Evolutionary conservation across 2,329 filamentous ascomycete genomes (phyloP), one percentile per base, ranked within the genome.

Genomic region (Aspergillus sp.): DNA sequence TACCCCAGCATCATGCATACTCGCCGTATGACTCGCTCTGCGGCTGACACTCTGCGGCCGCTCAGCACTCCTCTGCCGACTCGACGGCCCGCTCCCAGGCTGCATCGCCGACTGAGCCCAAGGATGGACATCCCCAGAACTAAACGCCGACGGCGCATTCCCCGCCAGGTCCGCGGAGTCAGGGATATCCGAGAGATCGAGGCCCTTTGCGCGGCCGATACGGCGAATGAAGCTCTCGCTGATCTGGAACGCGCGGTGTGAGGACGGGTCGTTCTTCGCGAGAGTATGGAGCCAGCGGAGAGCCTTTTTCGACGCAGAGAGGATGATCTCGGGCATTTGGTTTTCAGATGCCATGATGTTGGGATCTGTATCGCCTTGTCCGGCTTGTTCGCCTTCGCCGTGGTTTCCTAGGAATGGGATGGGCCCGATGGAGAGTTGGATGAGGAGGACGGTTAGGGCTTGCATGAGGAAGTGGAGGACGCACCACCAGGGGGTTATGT

Each of bases 391-490:
- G 17, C 23, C 27, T 24, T 55, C 44, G 19, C 31, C 35, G 27
- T 31, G 27, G 27, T 3, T 9, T 11, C 8, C 8, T 31, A 31
- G 27, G 27, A 31, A 45, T 4, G 39, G 45, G 23, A 55, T 24
- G 14, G 33, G 37, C 5, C 53, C 53, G 6, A 55, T 23, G 11
- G 35, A 31, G 17, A 60, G 40, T n/a, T 62, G 52, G 14, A 75
- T 70, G 41, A 78, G 66, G 19, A 79, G 62, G 15, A 79, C 65
- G 9, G 70, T 74, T 0, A 66, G 66, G 3, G 75, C 70, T 56
- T 78, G 76, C 62, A 78, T 75, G 15, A 78, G 58, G 45, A 73
- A 73, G 56, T 78, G 75, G 27, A 78, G 62, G 17, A 76, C 64
- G 56, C 67, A 72, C 73, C 75, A 78, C 77, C 76, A 78, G 3